Conservation (phyloP, 192 early-diverging fungal species). For the Ambispora gerdemannii region DNA sequence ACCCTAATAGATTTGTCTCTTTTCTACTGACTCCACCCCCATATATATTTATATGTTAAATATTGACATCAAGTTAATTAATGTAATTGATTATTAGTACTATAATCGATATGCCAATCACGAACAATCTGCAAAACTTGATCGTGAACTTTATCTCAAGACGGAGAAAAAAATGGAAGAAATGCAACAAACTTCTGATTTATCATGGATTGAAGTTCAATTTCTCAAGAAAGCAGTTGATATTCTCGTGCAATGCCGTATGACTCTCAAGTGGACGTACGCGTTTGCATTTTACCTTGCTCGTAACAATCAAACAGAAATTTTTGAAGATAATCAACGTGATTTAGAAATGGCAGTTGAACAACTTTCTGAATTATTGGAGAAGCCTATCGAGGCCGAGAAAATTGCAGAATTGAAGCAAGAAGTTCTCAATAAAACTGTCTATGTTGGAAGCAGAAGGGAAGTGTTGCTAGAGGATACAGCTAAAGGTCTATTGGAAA, state of each 20-base stretch:
- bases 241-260: conserved; percentile 82
- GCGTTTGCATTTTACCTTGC: conserved; percentile 93
- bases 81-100: too few species aligned
- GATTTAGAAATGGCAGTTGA: conserved; percentile 99
- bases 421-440: conserved; percentile 88
- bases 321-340: conserved; percentile 98
- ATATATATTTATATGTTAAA: too few species aligned
- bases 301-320: conserved; percentile 77
- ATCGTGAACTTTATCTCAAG: conserved; percentile 75
- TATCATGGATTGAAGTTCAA: conserved; percentile 99
- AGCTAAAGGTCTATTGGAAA: conserved; percentile 78
- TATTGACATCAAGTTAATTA: too few species aligned
- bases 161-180: conserved; percentile 95
- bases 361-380: conserved; percentile 85
- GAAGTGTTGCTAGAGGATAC: conserved; percentile 91
- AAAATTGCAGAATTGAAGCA: conserved; percentile 79
- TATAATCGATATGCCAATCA: conserved; percentile 98
- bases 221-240: conserved; percentile 92
- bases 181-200: conserved; percentile 82
- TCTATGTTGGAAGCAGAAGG: conserved; percentile 83
- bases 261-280: conserved; percentile 97
- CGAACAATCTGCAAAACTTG: conserved; percentile 88
- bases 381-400: conserved; percentile 74
- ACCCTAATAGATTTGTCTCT: too few species aligned
- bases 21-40: too few species aligned